Conservation (phyloP, 352 stramenopile genomes). For the Phytophthora hibernalis region DNA sequence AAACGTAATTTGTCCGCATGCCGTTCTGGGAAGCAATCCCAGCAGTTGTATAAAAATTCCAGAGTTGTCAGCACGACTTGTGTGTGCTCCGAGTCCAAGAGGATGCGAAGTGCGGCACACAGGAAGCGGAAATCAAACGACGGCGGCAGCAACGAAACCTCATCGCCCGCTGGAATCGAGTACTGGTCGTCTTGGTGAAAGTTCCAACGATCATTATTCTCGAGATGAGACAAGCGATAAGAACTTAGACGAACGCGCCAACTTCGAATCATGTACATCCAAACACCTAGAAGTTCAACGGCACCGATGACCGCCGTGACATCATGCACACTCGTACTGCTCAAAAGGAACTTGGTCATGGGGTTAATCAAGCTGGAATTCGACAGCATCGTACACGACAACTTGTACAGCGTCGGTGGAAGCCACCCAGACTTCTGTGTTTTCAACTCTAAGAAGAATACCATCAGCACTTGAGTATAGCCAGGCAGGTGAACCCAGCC, state of each 20-base stretch:
- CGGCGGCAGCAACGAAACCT: slow-evolving; percentile 84
- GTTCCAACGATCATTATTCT: slow-evolving; percentile 92
- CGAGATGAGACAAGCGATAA: slow-evolving; percentile 86
- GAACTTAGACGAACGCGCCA: slow-evolving; percentile 88
- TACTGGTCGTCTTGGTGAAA: slow-evolving; percentile 92
- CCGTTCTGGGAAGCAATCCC: slow-evolving; percentile 89
- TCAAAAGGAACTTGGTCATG: slow-evolving; percentile 91
- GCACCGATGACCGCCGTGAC: slow-evolving; percentile 88
- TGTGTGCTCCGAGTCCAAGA: slow-evolving; percentile 85
- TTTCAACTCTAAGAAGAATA: slow-evolving; percentile 91
- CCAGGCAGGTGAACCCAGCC: slow-evolving; percentile 86
- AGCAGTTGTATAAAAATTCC: slow-evolving; percentile 92
- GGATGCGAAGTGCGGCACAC: slow-evolving; percentile 79
- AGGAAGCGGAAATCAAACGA: slow-evolving; percentile 91
- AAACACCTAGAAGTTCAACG: slow-evolving; percentile 88
- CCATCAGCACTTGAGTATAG: slow-evolving; percentile 89
- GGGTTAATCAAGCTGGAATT: slow-evolving; percentile 90
- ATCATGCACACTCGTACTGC: slow-evolving; percentile 88
- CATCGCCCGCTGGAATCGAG: slow-evolving; percentile 86
- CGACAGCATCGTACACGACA: slow-evolving; percentile 91
- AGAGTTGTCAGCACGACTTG: slow-evolving; percentile 88
- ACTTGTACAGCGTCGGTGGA: slow-evolving; percentile 86
- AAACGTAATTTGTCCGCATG: slow-evolving; percentile 89
- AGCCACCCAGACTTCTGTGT: slow-evolving; percentile 90
- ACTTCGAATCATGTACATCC: slow-evolving; percentile 94